Evolutionary conservation across 805 yeast species (phyloP), one percentile per base, ranked within the genome.

Genomic region (Pichia heedii): DNA sequence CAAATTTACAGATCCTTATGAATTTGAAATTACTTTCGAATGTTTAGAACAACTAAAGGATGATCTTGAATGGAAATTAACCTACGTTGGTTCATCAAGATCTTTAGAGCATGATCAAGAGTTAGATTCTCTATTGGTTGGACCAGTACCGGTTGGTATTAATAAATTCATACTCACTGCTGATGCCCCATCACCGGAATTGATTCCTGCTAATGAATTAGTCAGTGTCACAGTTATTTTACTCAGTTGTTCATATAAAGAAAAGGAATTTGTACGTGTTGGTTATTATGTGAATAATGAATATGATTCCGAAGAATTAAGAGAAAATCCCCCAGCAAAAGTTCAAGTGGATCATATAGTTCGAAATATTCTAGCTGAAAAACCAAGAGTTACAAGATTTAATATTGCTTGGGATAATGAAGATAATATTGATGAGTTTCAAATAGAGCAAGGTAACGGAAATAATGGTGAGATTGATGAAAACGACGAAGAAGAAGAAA

Each of bases 271-370:
- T 67, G 98, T 93, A 2, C 71, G 97, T 47, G 98, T 93, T 5
- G 98, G 98, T 0, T 93, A 93, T 66, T 93, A 93, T 57, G 98
- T 93, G 46, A 93, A 93, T 66, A 93, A 93, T 64, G 99, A 93
- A 58, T 93, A 93, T 56, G 97, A 90, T 57, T 71, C 81, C 15
- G 97, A 90, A 58, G 97, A 93, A 54, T 66, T 93, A 55, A 74
- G 96, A 45, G 96, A 88, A 57, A 86, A 84, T 51, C 97, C 97
- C 1, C 97, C 97, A 3, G 76, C 81, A 2, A 86, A 88, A 58
- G 96, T 90, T 1, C 96, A 86, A 56, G 88, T 90, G 4, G 96
- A 87, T 45, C 93, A 84, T 56, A 96, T 93, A 34, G 95, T 86
- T 24, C 76, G 99, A 57, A 93, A 90, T 63, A 84, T 93, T 32